Base-by-base conservation (phyloP, 2,329 filamentous ascomycete genomes). In the Rhexocercosporidium sp. region DNA sequence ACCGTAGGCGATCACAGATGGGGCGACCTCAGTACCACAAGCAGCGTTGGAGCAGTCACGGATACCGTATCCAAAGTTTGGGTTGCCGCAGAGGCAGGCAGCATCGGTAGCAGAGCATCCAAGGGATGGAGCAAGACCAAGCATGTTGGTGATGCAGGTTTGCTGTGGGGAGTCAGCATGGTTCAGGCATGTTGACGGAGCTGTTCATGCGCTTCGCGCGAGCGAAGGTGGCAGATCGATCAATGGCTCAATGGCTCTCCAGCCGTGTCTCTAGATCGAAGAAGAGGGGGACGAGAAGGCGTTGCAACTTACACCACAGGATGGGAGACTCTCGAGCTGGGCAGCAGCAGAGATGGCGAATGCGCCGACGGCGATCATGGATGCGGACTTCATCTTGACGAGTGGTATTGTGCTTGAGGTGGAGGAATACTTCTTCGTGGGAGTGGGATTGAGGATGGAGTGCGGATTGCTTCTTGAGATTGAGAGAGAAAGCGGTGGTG, bases 91-190 rank as follows among this genome's bases (percentile, higher is more conserved):
- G 67, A 82, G 79, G 78, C 82, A 84, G 62, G 66, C 64, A 39
- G 76, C 68, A 70, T 83, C 81, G 14, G 66, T 20, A 29, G 60
- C 6, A 18, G 70, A 25, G 74, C 82, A 84, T 66, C 79, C 79
- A 69, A 84, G 81, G 22, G 72, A 68, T 57, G 74, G 67, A 63
- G 81, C 80, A 66, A 80, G 78, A 44, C 29, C 67, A 67, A 82
- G 70, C 82, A 84, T 83, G 79, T 82, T 83, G 77, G 70, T 78
- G 72, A 83, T 74, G 70, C 82, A 84, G 20, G 69, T 73, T 76
- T 77, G 73, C 77, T 78, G 9, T n/a, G 7, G 14, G 39, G 18
- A 64, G 66, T 75, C 67, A 73, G 74, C 47, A 16, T 4, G 20
- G 46, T 31, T 56, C 27, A 3, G n/a, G 16, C 16, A 29, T n/a